A percentile compares a stretch with the other conserved stretches of the same genome.
These are phyloP conservation scores for Alternaria sp. DNA, from an alignment of 2,329 filamentous ascomycete genomes.

Conservation along the genomic window DNA sequence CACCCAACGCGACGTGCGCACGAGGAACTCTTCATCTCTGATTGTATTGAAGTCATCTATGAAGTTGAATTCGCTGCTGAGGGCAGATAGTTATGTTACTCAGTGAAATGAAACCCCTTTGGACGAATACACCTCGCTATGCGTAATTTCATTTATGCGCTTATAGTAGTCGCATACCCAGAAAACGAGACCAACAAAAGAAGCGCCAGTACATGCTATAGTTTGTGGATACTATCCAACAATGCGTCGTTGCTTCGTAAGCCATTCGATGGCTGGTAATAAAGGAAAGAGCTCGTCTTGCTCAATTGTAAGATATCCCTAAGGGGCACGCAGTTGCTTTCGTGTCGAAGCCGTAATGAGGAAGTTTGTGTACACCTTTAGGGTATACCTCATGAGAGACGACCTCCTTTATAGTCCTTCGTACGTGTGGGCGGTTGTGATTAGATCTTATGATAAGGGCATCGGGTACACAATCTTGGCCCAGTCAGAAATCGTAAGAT, in stretches of 20 bases:
- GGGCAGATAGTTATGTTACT: neutral
- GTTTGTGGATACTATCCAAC: neutral
- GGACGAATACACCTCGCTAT: conserved; percentile 39
- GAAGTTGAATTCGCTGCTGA: neutral
- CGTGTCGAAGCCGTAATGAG: too few relatives aligned
- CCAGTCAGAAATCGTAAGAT: conserved; percentile 28
- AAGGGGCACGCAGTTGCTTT: too few relatives aligned
- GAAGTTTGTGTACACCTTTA: too few relatives aligned
- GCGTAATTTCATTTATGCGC: conserved; percentile 21
- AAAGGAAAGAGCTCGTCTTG: neutral
- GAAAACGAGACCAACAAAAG: neutral
- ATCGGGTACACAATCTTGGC: neutral
- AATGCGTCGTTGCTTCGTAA: neutral
- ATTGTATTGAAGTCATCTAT: neutral
- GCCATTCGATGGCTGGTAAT: neutral
- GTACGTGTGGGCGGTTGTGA: neutral
- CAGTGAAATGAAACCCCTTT: conserved; percentile 1
- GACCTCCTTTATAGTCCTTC: too few relatives aligned
- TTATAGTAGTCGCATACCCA: neutral
- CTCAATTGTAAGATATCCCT: too few relatives aligned
- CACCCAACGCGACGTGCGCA: neutral
- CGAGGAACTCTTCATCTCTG: neutral
- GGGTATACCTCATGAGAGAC: too few relatives aligned
- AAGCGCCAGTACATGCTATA: conserved; percentile 20
- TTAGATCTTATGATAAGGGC: neutral